Evolutionary conservation across 179 eudicot species (phyloP), one percentile per base, ranked within the genome.

Genomic region (Silene coronaria): DNA sequence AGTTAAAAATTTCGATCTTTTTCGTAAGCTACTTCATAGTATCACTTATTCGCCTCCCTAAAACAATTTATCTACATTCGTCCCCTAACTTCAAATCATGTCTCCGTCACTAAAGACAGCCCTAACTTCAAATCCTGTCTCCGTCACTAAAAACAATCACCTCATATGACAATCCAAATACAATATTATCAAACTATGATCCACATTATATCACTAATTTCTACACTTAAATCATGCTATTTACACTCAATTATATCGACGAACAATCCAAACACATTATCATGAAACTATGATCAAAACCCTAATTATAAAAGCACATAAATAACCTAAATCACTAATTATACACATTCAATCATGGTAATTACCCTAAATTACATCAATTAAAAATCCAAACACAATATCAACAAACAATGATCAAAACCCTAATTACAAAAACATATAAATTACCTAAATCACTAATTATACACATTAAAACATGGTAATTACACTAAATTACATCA

Each of bases 401-500:
- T 34, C 30, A 67, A 57, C 22, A 57, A 78, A 64, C 57, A 17
- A 51, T 73, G 19, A 67, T 67, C 63, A 48, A 79, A 74, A 32
- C 28, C 58, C 21, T 5, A 9, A 64, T 17, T 32, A 63, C 3
- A 2, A 13, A 13, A 70, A 9, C 19, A 26, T 22, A 34, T 26
- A 28, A 62, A 58, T 21, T 23, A 23, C 10, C 34, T 5, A 48
- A 14, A 5, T 6, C 9, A n/a, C 45, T 9, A 38, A 38, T 38
- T 38, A 11, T 38, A 38, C 5, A 9, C 45, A 38, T 38, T 1
- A 68, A 0, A 34, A 14, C 60, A 21, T 60, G 55, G 6, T n/a
- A 77, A 76, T 88, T 80, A 87, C 89, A 77, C 45, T 81, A 53
- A 80, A 70, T 48, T 79, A 83, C n/a, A 84, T 36, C 69, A 69